Percentiles rank a stretch among this genome's conserved stretches.
These are phyloP conservation scores for Paramecium tetraurelia DNA, from an alignment of 73 alveolate species.

Conservation along the genomic window DNA sequence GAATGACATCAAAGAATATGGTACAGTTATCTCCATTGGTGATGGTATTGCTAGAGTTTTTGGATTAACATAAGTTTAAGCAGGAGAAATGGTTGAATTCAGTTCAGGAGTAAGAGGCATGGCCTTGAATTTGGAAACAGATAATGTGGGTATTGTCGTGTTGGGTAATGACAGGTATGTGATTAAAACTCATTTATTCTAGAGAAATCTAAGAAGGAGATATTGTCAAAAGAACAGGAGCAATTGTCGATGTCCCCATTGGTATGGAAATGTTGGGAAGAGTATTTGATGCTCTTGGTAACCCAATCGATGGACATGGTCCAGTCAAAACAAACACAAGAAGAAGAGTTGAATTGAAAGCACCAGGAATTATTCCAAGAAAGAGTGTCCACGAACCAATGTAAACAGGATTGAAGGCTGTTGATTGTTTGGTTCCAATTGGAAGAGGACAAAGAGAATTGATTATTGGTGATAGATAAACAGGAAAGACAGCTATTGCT, in stretches of 20 bases:
- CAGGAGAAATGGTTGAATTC: slow-evolving; percentile 99
- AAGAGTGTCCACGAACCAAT: slow-evolving; percentile 97
- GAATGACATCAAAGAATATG: slow-evolving; percentile 90
- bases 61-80: slow-evolving; percentile 93
- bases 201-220: slow-evolving; percentile 90
- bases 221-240: slow-evolving; percentile 93
- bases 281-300: slow-evolving; percentile 84
- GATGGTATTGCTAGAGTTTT: slow-evolving; percentile 98
- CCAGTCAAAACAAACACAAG: slow-evolving; percentile 81
- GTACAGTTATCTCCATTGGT: slow-evolving; percentile 94
- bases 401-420: slow-evolving; percentile 93
- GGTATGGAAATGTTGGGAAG: slow-evolving; percentile 95
- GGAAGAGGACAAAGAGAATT: slow-evolving; percentile 99
- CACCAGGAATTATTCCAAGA: slow-evolving; percentile 98
- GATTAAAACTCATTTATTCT: slow-evolving; percentile 9
- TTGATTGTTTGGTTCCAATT: slow-evolving; percentile 94
- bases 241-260: slow-evolving; percentile 92
- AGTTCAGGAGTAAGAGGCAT: slow-evolving; percentile 93
- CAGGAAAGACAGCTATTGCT: slow-evolving; percentile 98
- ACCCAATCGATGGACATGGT: slow-evolving; percentile 95
- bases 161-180: slow-evolving; percentile 91
- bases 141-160: slow-evolving; percentile 97
- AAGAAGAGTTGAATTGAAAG: slow-evolving; percentile 91
- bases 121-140: slow-evolving; percentile 97
- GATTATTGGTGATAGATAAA: slow-evolving; percentile 97